Percentiles rank a stretch among this genome's conserved stretches.
Evolutionary conservation across 306 rosid genomes (phyloP).

Genomic region (Lupinus albus): DNA sequence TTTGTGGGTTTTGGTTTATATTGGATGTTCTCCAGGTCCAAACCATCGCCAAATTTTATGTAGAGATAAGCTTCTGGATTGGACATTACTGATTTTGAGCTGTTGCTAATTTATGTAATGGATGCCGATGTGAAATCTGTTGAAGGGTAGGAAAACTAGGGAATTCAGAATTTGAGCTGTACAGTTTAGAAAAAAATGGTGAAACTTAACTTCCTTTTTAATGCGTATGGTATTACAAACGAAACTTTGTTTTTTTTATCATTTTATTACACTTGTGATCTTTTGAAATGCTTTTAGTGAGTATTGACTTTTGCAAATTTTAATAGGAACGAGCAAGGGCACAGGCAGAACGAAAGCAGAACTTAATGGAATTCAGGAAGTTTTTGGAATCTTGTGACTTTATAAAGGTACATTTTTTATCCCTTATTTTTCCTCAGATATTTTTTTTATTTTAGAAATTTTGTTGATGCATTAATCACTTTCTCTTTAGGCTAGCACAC

Average conservation of each 20-base stretch:
- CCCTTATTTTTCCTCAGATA: conserved; percentile 24
- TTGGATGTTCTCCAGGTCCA: conserved; percentile 14
- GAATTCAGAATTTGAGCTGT: neutral
- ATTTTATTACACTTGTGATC: conserved; percentile 19
- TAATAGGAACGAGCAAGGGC: conserved; percentile 76
- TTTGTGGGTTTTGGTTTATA: conserved; percentile 21
- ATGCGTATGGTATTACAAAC: neutral
- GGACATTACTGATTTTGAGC: conserved; percentile 1
- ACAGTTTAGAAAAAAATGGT: neutral
- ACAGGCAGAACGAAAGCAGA: conserved; percentile 68
- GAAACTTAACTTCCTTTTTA: conserved; percentile 24
- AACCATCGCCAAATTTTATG: conserved; percentile 10
- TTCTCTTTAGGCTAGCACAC: conserved; percentile 71
- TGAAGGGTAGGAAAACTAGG: conserved; percentile 17
- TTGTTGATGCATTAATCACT: conserved; percentile 25
- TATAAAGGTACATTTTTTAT: conserved; percentile 62
- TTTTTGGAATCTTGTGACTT: conserved; percentile 91
- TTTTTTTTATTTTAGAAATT: conserved; percentile 34
- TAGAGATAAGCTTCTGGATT: conserved; percentile 21
- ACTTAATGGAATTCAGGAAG: conserved; percentile 65
- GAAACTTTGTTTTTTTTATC: neutral
- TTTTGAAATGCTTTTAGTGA: conserved; percentile 39
- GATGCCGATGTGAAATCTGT: conserved; percentile 8
- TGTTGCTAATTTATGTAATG: conserved; percentile 16
- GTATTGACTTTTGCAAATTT: conserved; percentile 36